Evolutionary conservation across 2,329 filamentous ascomycete genomes (phyloP).

Genomic region (Aureobasidium namibiae): DNA sequence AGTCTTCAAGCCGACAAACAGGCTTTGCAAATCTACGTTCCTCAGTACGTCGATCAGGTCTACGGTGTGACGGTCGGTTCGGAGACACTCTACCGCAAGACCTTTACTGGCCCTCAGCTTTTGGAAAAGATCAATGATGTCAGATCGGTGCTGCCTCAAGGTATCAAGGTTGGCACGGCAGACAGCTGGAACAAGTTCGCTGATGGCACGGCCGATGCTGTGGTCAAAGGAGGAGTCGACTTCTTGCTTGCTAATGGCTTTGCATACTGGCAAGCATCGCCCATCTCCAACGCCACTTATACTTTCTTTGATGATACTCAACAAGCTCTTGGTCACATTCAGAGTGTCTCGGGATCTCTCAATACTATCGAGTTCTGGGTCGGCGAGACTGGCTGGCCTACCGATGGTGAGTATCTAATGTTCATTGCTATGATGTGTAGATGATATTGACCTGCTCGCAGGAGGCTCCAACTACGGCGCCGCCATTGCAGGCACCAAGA

Average conservation of each 20-base stretch:
- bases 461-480: conserved; percentile 53
- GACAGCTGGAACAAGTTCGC: conserved; percentile 67
- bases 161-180: conserved; percentile 56
- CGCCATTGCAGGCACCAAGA: conserved; percentile 51
- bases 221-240: conserved; percentile 52
- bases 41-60: conserved; percentile 49
- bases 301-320: conserved; percentile 61
- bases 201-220: conserved; percentile 58
- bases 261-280: conserved; percentile 62
- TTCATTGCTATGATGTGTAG: neutral
- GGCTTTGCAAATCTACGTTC: conserved; percentile 44
- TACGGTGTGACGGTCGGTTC: conserved; percentile 64
- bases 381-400: conserved; percentile 62
- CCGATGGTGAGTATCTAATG: conserved; percentile 28
- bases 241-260: conserved; percentile 63
- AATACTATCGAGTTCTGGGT: conserved; percentile 57
- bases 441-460: neutral
- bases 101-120: conserved; percentile 54
- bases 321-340: conserved; percentile 56
- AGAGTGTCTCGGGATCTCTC: conserved; percentile 46
- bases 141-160: conserved; percentile 44
- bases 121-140: conserved; percentile 54
- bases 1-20: conserved; percentile 54
- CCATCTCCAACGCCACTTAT: conserved; percentile 48
- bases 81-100: conserved; percentile 61